Conservation (phyloP, 176 grass and related monocot species). For the Aegilops umbellulata region DNA sequence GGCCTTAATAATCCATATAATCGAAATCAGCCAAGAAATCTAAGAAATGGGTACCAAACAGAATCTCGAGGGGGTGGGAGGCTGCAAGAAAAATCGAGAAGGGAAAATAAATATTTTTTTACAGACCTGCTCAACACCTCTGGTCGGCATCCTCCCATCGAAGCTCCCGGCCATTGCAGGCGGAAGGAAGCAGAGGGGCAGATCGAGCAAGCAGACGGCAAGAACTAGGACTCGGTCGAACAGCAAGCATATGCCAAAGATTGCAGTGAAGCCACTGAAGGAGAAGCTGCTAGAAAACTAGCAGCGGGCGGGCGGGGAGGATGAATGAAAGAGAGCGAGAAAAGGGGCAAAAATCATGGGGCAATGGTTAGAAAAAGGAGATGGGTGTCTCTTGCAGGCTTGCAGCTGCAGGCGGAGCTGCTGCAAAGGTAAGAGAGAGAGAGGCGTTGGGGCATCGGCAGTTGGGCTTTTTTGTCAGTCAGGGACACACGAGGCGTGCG, state of each 20-base stretch:
- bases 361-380: conserved; percentile 5
- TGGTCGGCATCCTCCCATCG: conserved; percentile 56
- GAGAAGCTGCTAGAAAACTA: background rate
- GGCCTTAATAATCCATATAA: background rate
- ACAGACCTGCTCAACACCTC: conserved; percentile 73
- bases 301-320: background rate
- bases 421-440: conserved; percentile 2
- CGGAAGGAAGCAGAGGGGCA: background rate
- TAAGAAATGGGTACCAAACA: background rate
- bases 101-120: background rate
- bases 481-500: background rate
- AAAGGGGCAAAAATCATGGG: conserved; percentile 30
- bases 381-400: background rate
- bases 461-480: background rate
- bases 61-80: background rate
- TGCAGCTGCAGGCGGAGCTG: conserved; percentile 17
- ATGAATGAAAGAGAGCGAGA: conserved; percentile 19
- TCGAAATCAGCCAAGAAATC: background rate
- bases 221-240: background rate
- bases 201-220: background rate
- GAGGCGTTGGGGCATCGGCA: background rate
- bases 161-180: conserved; percentile 65
- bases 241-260: background rate
- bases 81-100: background rate
- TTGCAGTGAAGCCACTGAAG: conserved; percentile 28